Evolutionary conservation across 129 eudicot species (phyloP).

Genomic region (Cynara cardunculus): DNA sequence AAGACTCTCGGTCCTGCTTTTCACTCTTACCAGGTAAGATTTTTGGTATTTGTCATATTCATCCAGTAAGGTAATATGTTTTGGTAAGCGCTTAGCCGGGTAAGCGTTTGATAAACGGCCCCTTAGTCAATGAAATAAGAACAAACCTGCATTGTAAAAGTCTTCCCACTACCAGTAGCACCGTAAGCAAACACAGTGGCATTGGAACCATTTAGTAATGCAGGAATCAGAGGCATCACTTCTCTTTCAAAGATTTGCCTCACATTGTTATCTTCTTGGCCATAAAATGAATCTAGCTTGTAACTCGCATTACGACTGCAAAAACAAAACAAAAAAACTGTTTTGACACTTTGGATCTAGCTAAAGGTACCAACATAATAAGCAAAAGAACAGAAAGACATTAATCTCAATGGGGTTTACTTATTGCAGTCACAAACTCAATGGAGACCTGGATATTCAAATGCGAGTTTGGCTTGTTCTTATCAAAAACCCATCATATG

Average conservation of each 20-base stretch:
- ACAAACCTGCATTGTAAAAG: slow-evolving; percentile 90
- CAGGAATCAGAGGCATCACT: slow-evolving; percentile 81
- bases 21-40: too few relatives aligned
- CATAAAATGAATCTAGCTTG: slow-evolving; percentile 75
- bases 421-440: background rate
- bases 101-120: too few relatives aligned
- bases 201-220: slow-evolving; percentile 59
- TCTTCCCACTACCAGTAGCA: slow-evolving; percentile 96
- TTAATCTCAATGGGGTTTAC: background rate
- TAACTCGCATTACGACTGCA: slow-evolving; percentile 76
- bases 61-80: too few relatives aligned
- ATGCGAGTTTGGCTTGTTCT: background rate
- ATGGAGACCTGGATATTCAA: background rate
- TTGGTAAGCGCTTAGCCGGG: too few relatives aligned
- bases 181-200: slow-evolving; percentile 94
- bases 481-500: background rate
- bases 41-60: too few relatives aligned
- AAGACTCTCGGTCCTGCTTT: too few relatives aligned
- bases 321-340: background rate
- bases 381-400: background rate
- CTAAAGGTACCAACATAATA: background rate
- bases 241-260: slow-evolving; percentile 58
- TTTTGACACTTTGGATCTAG: background rate
- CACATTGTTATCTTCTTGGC: slow-evolving; percentile 61
- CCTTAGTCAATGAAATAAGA: background rate